phyloP scores from a whole-genome alignment of 2,329 filamentous ascomycete genomes.

The Pseudogymnoascus sp. region DNA sequence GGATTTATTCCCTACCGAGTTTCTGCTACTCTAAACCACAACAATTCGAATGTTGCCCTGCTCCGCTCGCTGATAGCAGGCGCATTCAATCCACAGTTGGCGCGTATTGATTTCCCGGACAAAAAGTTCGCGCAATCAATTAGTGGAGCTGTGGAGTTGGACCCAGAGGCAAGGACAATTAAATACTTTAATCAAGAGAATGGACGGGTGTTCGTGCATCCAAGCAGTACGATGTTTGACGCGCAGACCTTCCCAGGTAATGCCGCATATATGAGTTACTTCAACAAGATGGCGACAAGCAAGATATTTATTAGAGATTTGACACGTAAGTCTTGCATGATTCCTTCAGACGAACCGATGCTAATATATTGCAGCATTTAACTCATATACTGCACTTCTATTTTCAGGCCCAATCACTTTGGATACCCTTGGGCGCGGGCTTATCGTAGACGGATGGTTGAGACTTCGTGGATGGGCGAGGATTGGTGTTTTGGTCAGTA shows the following conservation, averaged over 20 bases:
- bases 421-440: slow-evolving; percentile 76
- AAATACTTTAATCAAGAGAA: slow-evolving; percentile 86
- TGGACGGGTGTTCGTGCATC: slow-evolving; percentile 86
- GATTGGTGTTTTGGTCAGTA: slow-evolving; percentile 80
- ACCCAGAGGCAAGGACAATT: slow-evolving; percentile 85
- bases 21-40: slow-evolving; percentile 37
- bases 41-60: slow-evolving; percentile 34
- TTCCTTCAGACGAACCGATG: neutral
- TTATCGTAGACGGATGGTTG: slow-evolving; percentile 90
- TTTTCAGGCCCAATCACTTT: slow-evolving; percentile 80
- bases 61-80: slow-evolving; percentile 35
- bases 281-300: slow-evolving; percentile 81
- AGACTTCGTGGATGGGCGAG: slow-evolving; percentile 82
- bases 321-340: slow-evolving; percentile 56
- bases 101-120: slow-evolving; percentile 85
- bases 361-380: slow-evolving; percentile 54
- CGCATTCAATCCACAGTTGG: slow-evolving; percentile 66
- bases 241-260: slow-evolving; percentile 68
- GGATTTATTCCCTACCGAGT: slow-evolving; percentile 56
- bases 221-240: slow-evolving; percentile 77
- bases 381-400: slow-evolving; percentile 77
- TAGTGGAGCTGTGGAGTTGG: slow-evolving; percentile 82
- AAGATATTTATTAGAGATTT: slow-evolving; percentile 89
- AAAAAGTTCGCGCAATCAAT: slow-evolving; percentile 88
- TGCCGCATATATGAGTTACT: slow-evolving; percentile 77